A percentile compares a stretch with the other conserved stretches of the same genome.
phyloP scores from a whole-genome alignment of 2,329 filamentous ascomycete species.

The Hymenoscyphus salicellus region DNA sequence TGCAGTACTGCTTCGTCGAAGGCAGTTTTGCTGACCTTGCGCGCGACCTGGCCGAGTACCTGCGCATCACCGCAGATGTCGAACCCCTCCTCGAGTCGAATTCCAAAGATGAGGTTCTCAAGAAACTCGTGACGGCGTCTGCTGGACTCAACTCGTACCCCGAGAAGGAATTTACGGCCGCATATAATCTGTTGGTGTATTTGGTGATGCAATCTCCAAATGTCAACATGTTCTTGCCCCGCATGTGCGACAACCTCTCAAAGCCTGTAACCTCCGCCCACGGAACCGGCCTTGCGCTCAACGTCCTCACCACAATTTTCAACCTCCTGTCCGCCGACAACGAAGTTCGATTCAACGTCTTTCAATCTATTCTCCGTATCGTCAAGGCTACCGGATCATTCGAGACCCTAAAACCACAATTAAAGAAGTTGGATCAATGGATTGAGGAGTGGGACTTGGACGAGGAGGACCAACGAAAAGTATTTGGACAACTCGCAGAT shows the following conservation, averaged over 20 bases:
- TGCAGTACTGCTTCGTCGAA: constrained; percentile 69
- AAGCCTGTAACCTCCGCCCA: constrained; percentile 86
- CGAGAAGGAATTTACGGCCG: constrained; percentile 94
- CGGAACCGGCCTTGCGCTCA: constrained; percentile 80
- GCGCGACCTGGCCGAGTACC: constrained; percentile 90
- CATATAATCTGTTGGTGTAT: constrained; percentile 95
- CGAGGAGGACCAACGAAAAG: constrained; percentile 76
- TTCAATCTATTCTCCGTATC: constrained; percentile 82
- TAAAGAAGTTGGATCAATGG: constrained; percentile 81
- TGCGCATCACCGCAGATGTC: constrained; percentile 71
- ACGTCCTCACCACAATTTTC: constrained; percentile 91
- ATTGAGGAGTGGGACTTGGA: constrained; percentile 78
- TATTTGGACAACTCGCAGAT: constrained; percentile 80
- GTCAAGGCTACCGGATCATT: constrained; percentile 74
- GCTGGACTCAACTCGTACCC: constrained; percentile 76
- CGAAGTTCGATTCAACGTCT: constrained; percentile 82
- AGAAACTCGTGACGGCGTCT: constrained; percentile 83
- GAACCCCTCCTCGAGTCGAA: constrained; percentile 69
- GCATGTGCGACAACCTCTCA: constrained; percentile 84
- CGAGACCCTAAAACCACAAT: constrained; percentile 77
- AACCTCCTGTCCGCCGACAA: constrained; percentile 79
- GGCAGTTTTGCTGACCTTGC: constrained; percentile 90
- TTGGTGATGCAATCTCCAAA: constrained; percentile 84
- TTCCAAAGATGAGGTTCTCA: constrained; percentile 78
- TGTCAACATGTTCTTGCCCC: constrained; percentile 79